A percentile compares a stretch with the other conserved stretches of the same genome.
Conservation (phyloP, 176 grass and related monocot genomes). For the Secale cereale region DNA sequence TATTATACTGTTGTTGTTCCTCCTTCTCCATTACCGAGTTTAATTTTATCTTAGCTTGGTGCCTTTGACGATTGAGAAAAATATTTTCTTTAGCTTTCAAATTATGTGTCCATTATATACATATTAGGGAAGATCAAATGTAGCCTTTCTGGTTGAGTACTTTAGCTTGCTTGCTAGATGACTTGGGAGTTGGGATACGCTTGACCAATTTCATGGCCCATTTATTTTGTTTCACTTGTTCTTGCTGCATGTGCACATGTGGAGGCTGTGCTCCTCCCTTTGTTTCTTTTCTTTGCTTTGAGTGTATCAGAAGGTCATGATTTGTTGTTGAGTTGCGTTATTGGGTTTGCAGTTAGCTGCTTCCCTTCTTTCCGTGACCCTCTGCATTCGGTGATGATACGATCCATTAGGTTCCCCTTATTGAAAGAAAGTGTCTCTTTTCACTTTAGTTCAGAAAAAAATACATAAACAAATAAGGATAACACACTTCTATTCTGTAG, state of each 20-base stretch:
- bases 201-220: slow-evolving; percentile 16
- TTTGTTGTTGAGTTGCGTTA: slow-evolving; percentile 28
- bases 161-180: slow-evolving; percentile 28
- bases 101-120: background rate
- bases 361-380: background rate
- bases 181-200: background rate
- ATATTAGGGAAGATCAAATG: slow-evolving; percentile 11
- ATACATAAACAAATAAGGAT: too few species aligned
- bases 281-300: slow-evolving; percentile 29
- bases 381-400: background rate
- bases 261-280: slow-evolving; percentile 21
- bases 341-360: background rate
- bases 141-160: slow-evolving; percentile 10
- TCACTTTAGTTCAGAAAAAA: too few species aligned
- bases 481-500: too few species aligned
- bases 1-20: background rate
- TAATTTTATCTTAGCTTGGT: background rate
- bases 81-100: background rate
- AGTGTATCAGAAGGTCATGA: slow-evolving; percentile 40
- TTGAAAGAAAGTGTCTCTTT: too few species aligned
- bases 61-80: background rate
- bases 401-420: too few species aligned
- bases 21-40: background rate
- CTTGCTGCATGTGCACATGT: slow-evolving; percentile 36
- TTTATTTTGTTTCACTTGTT: slow-evolving; percentile 29